A percentile compares a stretch with the other conserved stretches of the same genome.
These are phyloP conservation scores for Cnidoscolus chayamansa DNA, from an alignment of 441 rosid genomes.

Conservation along the genomic window DNA sequence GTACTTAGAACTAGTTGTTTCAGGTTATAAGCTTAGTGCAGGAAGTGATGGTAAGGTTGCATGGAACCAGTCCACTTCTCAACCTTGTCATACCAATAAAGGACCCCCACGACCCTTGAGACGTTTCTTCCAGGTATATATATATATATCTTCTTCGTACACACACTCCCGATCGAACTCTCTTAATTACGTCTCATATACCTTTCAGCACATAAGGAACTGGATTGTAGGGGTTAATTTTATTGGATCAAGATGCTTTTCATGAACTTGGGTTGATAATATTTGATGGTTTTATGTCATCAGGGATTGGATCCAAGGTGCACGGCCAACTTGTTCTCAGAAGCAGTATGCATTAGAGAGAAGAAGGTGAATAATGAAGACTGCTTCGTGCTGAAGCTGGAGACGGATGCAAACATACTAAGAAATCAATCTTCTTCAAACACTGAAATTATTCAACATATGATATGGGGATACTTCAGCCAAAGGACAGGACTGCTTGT, in stretches of 20 bases:
- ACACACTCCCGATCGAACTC: not conserved
- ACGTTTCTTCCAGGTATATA: conserved; percentile 77
- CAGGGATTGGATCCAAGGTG: conserved; percentile 90
- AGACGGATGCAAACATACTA: conserved; percentile 48
- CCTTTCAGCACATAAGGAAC: not conserved
- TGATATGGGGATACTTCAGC: conserved; percentile 85
- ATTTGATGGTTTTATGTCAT: not conserved
- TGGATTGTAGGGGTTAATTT: no score
- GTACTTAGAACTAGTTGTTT: conserved; percentile 74
- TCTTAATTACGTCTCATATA: not conserved
- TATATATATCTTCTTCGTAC: conserved; percentile 23
- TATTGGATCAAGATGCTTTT: no score
- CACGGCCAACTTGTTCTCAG: conserved; percentile 68
- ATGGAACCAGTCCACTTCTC: conserved; percentile 89
- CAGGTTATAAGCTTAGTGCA: conserved; percentile 82
- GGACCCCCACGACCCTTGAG: conserved; percentile 87
- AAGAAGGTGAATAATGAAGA: conserved; percentile 46
- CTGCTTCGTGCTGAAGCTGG: conserved; percentile 74
- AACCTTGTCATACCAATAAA: conserved; percentile 66
- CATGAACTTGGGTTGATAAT: not conserved
- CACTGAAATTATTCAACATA: conserved; percentile 77
- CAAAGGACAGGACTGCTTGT: conserved; percentile 72
- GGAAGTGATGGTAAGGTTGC: conserved; percentile 90
- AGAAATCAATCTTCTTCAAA: conserved; percentile 60
- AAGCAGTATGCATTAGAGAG: conserved; percentile 71